Conservation (phyloP, 1,284 basidiomycete species). For the Trichosporon sp. region DNA sequence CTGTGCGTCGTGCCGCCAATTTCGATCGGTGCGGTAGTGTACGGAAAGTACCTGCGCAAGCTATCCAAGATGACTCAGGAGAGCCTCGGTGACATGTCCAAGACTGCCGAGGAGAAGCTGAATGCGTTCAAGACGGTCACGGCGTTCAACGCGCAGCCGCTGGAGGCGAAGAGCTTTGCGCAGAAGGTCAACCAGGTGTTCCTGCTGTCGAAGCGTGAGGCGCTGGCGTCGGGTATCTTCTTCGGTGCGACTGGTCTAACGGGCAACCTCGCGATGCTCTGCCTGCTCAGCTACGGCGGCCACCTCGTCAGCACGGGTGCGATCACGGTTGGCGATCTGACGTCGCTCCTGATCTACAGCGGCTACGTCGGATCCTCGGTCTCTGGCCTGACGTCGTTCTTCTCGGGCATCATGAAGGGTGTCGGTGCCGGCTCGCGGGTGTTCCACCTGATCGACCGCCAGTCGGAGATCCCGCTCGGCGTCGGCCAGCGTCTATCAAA, state of each 20-base stretch:
- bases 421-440: conserved; percentile 89
- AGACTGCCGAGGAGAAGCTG: conserved; percentile 83
- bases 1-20: conserved; percentile 90
- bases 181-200: conserved; percentile 64
- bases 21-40: conserved; percentile 91
- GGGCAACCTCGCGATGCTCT: conserved; percentile 86
- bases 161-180: conserved; percentile 59
- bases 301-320: conserved; percentile 78
- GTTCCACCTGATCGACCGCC: conserved; percentile 83
- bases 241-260: conserved; percentile 91
- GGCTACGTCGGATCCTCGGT: conserved; percentile 56
- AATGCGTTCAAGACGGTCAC: conserved; percentile 91
- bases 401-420: conserved; percentile 46
- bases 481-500: conserved; percentile 57
- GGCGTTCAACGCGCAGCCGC: conserved; percentile 68
- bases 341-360: conserved; percentile 85
- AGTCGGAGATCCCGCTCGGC: conserved; percentile 63
- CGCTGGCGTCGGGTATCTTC: conserved; percentile 84
- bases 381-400: conserved; percentile 49
- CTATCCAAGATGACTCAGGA: conserved; percentile 90
- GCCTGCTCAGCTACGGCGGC: conserved; percentile 86
- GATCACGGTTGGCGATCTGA: conserved; percentile 87
- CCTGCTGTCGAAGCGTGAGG: conserved; percentile 75
- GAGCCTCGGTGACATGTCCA: conserved; percentile 89
- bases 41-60: conserved; percentile 88